Conservation (phyloP, 352 stramenopile species). For the Thraustochytrium striatum region DNA sequence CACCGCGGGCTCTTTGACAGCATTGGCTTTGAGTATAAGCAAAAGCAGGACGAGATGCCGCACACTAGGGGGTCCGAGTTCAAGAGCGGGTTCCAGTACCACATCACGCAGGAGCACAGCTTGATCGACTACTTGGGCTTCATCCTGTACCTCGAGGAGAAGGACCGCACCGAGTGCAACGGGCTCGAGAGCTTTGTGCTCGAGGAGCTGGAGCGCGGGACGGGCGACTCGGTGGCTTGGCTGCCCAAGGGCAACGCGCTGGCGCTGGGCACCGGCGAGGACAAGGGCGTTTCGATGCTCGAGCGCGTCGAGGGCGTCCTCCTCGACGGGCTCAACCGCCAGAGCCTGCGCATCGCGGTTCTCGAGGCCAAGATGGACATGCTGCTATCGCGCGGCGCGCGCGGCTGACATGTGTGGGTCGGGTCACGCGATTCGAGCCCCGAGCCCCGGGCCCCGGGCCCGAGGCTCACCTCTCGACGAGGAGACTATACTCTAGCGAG, state of each 20-base stretch:
- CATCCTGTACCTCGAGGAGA: constrained; percentile 49
- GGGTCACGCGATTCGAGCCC: too few species aligned
- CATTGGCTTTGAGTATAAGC: constrained; percentile 42
- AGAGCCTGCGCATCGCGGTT: not conserved
- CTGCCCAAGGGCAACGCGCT: constrained; percentile 46
- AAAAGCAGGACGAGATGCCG: constrained; percentile 22
- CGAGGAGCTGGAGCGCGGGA: constrained; percentile 10
- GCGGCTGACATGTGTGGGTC: too few species aligned
- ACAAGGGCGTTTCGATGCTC: not conserved
- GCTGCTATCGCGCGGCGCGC: too few species aligned
- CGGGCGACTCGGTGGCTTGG: constrained; percentile 42
- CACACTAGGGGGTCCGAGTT: constrained; percentile 47
- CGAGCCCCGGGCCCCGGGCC: too few species aligned
- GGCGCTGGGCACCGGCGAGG: not conserved
- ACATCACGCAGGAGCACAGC: constrained; percentile 52
- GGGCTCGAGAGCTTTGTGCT: constrained; percentile 49
- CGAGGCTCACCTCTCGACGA: too few species aligned
- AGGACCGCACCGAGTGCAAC: constrained; percentile 46
- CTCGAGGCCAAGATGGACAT: constrained; percentile 10
- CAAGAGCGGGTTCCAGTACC: constrained; percentile 51
- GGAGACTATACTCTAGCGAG: too few species aligned
- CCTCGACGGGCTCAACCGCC: not conserved
- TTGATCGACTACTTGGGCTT: constrained; percentile 52
- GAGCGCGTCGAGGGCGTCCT: not conserved
- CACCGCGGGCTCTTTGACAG: constrained; percentile 55